Evolutionary conservation across 2,329 filamentous ascomycete genomes (phyloP).

Genomic region (Chalaropsis thielavioides): DNA sequence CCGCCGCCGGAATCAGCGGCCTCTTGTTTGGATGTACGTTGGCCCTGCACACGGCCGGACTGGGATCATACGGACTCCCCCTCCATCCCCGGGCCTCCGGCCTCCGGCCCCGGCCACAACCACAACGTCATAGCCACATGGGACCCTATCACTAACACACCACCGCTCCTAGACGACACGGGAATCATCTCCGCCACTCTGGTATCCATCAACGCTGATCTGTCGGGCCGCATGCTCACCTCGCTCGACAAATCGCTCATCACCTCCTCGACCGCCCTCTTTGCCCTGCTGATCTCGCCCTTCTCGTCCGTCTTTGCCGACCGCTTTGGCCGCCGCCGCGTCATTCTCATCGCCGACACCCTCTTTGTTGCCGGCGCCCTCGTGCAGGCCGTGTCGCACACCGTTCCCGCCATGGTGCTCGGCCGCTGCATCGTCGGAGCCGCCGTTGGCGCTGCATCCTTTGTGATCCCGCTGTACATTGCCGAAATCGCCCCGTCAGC

Average conservation of each 20-base stretch:
- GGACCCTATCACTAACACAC: background rate
- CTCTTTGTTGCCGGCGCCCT: slow-evolving; percentile 56
- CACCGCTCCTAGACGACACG: slow-evolving; percentile 39
- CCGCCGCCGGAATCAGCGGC: slow-evolving; percentile 52
- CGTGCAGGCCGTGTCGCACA: slow-evolving; percentile 44
- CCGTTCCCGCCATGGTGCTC: slow-evolving; percentile 49
- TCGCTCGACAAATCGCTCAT: slow-evolving; percentile 56
- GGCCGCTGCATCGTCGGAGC: slow-evolving; percentile 57
- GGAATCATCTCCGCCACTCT: slow-evolving; percentile 56
- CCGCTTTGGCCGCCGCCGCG: slow-evolving; percentile 43
- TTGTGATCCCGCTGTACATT: slow-evolving; percentile 79
- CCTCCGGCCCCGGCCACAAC: background rate
- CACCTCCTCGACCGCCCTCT: slow-evolving; percentile 53
- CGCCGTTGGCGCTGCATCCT: slow-evolving; percentile 61
- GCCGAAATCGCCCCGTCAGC: slow-evolving; percentile 68
- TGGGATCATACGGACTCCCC: background rate
- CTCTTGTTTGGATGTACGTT: slow-evolving; percentile 52
- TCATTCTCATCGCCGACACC: slow-evolving; percentile 48
- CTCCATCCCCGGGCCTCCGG: background rate
- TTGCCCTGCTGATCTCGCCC: slow-evolving; percentile 50
- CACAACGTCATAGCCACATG: background rate
- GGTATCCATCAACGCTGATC: slow-evolving; percentile 46
- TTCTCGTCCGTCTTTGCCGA: slow-evolving; percentile 51
- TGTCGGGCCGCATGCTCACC: slow-evolving; percentile 41
- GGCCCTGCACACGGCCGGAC: background rate